Evolutionary conservation across 495 filamentous ascomycete species (phyloP), one percentile per base, ranked within the genome.

Genomic region (Massariosphaeria phaeospora): DNA sequence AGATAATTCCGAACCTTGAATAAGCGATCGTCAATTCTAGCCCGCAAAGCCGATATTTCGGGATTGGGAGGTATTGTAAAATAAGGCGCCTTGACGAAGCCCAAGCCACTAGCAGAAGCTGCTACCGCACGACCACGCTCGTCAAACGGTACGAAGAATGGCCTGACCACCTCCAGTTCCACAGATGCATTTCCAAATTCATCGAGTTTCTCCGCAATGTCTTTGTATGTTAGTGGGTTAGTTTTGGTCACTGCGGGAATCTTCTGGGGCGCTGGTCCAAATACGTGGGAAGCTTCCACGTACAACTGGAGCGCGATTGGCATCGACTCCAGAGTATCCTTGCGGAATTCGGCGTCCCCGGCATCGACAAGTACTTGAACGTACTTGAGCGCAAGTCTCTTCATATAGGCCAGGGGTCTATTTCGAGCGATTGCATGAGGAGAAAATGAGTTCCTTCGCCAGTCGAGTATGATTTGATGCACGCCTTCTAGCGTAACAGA

Each of bases 271-370:
- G 18, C 31, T 2, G 64, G 55, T 0, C 71, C 72, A 35, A 51
- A 68, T 15, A 75, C 10, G 23, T 75, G 59, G 4, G 65, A 60
- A 1, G 72, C 72, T 24, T 52, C 11, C 13, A 71, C 49, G 40
- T 73, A 75, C 13, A 26, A 33, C 53, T 74, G 70, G 17, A 69
- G 67, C 0, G 72, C 72, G 0, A 61, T 17, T 5, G 63, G 61
- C 8, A 74, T 49, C 6, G 42, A 39, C 58, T 72, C 70, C n/a
- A 73, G 53, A 9, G 58, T 70, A 53, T 67, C 62, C 44, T 66
- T 63, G 1, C 62, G 56, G 55, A 72, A 75, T n/a, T 48, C 59
- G n/a, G 38, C 10, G 49, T 75, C 72, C 0, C 72, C 72, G 2
- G 20, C 34, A 13, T 55, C 69, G 20, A 75, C 61, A 0, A 73